phyloP scores from a whole-genome alignment of 1,139 yeast species.

The Protomyces macrosporus region DNA sequence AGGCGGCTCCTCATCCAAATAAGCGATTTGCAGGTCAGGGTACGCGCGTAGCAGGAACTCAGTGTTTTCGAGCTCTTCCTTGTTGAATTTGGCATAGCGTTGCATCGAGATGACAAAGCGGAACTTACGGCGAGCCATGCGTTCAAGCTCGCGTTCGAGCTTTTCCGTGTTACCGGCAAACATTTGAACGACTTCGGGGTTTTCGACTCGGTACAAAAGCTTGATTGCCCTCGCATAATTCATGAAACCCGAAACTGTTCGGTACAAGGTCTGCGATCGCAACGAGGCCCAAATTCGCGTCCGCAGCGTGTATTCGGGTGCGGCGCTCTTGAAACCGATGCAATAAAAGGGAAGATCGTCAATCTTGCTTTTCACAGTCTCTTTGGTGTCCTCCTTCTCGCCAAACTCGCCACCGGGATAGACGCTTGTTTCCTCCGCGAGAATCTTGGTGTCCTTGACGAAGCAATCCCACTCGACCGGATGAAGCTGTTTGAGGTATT shows the following conservation, averaged over 20 bases:
- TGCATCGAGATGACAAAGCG: constrained; percentile 97
- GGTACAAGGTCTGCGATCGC: constrained; percentile 94
- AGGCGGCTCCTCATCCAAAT: constrained; percentile 90
- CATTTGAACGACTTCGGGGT: constrained; percentile 97
- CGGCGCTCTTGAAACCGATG: constrained; percentile 98
- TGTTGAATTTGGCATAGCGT: constrained; percentile 92
- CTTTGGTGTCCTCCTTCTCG: constrained; percentile 57
- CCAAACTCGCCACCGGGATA: constrained; percentile 45
- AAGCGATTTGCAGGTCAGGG: constrained; percentile 97
- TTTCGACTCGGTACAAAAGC: constrained; percentile 94
- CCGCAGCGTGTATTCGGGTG: constrained; percentile 96
- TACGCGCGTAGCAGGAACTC: constrained; percentile 97
- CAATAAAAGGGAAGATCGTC: constrained; percentile 98
- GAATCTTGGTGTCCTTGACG: constrained; percentile 94
- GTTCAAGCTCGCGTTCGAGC: constrained; percentile 90
- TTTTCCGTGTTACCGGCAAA: constrained; percentile 97
- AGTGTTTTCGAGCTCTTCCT: constrained; percentile 96
- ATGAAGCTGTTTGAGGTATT: constrained; percentile 93
- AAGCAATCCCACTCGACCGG: constrained; percentile 99
- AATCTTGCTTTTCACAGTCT: constrained; percentile 77
- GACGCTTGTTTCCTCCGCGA: constrained; percentile 95
- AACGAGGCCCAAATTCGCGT: constrained; percentile 99
- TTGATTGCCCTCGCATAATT: constrained; percentile 97
- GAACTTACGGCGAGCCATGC: constrained; percentile 99
- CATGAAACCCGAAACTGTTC: constrained; percentile 99